Evolutionary conservation across 805 yeast species (phyloP), one percentile per base, ranked within the genome.

Genomic region (Schizosaccharomyces japonicus): DNA sequence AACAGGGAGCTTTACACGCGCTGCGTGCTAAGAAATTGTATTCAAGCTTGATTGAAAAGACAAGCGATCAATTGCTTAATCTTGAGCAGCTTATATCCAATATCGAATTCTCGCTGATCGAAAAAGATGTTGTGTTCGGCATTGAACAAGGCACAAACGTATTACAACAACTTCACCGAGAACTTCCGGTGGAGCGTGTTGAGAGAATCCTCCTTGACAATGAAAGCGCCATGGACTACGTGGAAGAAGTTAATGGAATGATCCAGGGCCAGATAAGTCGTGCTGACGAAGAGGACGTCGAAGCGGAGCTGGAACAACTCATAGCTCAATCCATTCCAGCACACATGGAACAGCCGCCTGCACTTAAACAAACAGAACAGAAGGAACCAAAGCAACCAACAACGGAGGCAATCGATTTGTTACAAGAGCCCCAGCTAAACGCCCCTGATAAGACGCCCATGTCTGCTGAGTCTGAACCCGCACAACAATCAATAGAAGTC

Each of bases 91-190:
- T 90, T 59, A 78, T 82, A 6, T 71, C 75, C 21, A 76, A 76
- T 5, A 79, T 90, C 32, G 96, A 90, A 61, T 84, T 83, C 63
- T 87, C 93, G 56, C 63, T 82, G 50, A 76, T 90, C 29, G 96
- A 90, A 58, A 74, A 75, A 52, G 94, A 84, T 55, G 84, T 90
- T 39, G 54, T 85, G 3, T 71, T 70, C 50, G 95, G 95, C 0
- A 64, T 90, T 28, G 69, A 76, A 54, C 76, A 78, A 53, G 96
- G 98, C 23, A 84, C 80, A 57, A 63, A 68, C 47, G 81, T 82
- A 10, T 69, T 90, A 54, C 76, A 71, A 53, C 75, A 73, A 54
- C 66, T 90, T 50, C 90, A 90, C 59, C 63, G 65, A 45, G 95
- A 87, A 55, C 72, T 85, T 72, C 75, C 73, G 31, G 57, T 80